Base-by-base conservation (phyloP, 129 eudicot genomes). In the Tanacetum coccineum region DNA sequence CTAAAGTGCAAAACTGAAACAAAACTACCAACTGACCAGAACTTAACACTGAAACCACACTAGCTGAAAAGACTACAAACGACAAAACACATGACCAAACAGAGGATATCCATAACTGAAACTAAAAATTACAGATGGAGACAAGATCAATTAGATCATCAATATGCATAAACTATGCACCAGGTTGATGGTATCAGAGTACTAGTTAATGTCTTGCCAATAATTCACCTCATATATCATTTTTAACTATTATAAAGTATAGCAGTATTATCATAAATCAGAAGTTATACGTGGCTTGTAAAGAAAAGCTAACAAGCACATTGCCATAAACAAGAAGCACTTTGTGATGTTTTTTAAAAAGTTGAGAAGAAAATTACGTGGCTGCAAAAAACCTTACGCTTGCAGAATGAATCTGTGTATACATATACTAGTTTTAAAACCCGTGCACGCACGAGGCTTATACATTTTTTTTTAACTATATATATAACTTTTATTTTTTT, bases 141-240 rank as follows among this genome's bases (percentile, higher is more conserved):
- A 15, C 6, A 14, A 68, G 15, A 64, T 39, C 17, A 25, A 11
- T 21, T 5, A 42, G 32, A 63, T 52, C 47, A 39, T 72, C 70
- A 40, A 52, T 44, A 10, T 70, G 74, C 66, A 58, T n/a, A n/a
- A 21, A 70, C 50, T 10, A 56, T 3, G n/a, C 7, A 6, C 26
- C 22, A 46, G 30, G 21, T 70, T 44, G 39, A 10, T 40, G 53
- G 64, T 62, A 39, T 14, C 53, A 36, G 36, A 39, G 21, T 26
- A 14, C 55, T 45, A 70, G 96, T 86, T n/a, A 44, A 47, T 25
- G n/a, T 65, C 21, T 20, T 46, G 51, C 36, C 69, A 42, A 44
- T 30, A 56, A 19, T 6, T 55, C 14, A 36, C 25, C 68, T 42
- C 36, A 44, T 62, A 15, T 15, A 63, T 17, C 44, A 32, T 63